A percentile compares a stretch with the other conserved stretches of the same genome.
Conservation (phyloP, 2,329 filamentous ascomycete species). For the Colletotrichum sansevieriae region DNA sequence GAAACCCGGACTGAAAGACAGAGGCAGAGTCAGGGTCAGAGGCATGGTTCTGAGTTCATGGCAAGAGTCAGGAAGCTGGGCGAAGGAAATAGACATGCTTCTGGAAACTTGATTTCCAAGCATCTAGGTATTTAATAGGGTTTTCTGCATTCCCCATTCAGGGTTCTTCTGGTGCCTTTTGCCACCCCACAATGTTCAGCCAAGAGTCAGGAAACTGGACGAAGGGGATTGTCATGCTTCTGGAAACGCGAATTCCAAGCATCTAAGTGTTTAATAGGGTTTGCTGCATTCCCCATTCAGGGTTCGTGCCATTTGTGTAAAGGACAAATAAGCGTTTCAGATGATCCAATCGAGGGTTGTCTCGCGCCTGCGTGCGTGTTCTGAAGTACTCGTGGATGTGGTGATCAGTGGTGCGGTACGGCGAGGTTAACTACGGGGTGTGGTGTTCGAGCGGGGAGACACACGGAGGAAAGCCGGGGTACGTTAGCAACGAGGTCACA, state of each 20-base stretch:
- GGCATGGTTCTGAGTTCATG: not conserved
- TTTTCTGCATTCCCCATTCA: not conserved
- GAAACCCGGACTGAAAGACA: not conserved
- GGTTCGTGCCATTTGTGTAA: slow-evolving; percentile 30
- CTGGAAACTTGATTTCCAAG: too few species aligned
- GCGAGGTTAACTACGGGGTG: not conserved
- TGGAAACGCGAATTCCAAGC: too few species aligned
- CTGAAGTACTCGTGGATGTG: too few species aligned
- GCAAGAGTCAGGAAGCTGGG: slow-evolving; percentile 20
- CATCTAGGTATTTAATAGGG: too few species aligned
- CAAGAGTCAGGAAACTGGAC: slow-evolving; percentile 19
- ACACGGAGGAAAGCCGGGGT: slow-evolving; percentile 2
- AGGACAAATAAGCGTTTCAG: slow-evolving; percentile 36
- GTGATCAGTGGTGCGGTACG: too few species aligned
- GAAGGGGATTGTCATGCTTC: too few species aligned
- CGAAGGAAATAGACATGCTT: too few species aligned
- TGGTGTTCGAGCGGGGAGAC: too few species aligned
- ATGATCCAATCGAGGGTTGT: slow-evolving; percentile 24
- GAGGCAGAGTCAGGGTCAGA: slow-evolving; percentile 5
- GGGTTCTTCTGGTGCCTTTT: slow-evolving; percentile 24
- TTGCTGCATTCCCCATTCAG: not conserved
- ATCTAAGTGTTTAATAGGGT: too few species aligned
- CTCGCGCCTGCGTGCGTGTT: not conserved
- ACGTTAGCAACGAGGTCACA: slow-evolving; percentile 18
- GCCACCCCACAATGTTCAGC: not conserved